Base-by-base conservation (phyloP, 306 rosid genomes). In the Sechiopsis laciniata region DNA sequence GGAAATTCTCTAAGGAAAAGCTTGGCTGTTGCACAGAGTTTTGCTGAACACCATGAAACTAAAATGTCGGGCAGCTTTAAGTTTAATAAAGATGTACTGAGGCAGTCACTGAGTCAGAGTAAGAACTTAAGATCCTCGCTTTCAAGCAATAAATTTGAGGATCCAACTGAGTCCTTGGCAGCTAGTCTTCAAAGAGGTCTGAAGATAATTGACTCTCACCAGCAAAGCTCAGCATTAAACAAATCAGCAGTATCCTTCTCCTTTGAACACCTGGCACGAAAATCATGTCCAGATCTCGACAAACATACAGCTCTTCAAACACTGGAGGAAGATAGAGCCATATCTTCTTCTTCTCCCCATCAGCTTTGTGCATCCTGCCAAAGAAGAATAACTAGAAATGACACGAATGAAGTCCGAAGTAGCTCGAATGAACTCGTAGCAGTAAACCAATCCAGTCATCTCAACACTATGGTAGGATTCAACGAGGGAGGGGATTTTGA, bases 141-240 rank as follows among this genome's bases (percentile, higher is more conserved):
- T 72, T 86, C 91, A 63, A 85, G 87, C 87, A 88, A 85, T 80
- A 81, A 77, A 52, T 84, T 82, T 67, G 77, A 85, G 11, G 96
- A 91, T 68, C 97, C 95, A 1, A 81, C 97, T 0, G 95, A 91
- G 83, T 89, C 92, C 66, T 85, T 95, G 85, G 99, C 88, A 24
- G 92, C 97, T 51, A 95, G 99, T 80, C 97, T 95, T 51, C 94
- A 94, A 75, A 94, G 96, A 81, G 97, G 99, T 71, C 79, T 95
- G 56, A 85, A 91, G 77, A 88, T 95, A 73, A 91, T 95, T 77
- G 99, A 95, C 73, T 20, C 72, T 78, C 99, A 94, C 80, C 96
- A 95, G 82, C 79, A 86, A 69, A 91, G 84, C 84, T 88, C 96
- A 1, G 80, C 83, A 80, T 32, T 79, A 59, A 89, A 85, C 81